phyloP scores from a whole-genome alignment of 345 rosid genomes.

The Hypericum androsaemum region DNA sequence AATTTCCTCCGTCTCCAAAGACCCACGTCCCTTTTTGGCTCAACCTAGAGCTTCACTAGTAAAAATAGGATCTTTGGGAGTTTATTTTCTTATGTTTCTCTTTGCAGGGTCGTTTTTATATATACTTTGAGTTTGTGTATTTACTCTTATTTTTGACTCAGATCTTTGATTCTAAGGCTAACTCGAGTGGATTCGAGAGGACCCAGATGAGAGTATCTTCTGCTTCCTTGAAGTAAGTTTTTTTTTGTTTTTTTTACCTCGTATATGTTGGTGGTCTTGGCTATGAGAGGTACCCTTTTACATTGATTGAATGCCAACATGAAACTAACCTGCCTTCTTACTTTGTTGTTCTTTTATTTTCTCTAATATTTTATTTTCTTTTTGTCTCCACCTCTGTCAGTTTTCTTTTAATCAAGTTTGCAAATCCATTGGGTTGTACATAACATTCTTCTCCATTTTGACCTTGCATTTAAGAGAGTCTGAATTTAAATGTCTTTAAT shows the following conservation, averaged over 20 bases:
- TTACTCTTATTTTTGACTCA: slow-evolving; percentile 10
- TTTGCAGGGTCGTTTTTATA: neutral
- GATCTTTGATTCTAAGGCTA: slow-evolving; percentile 24
- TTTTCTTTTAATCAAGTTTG: too few relatives aligned
- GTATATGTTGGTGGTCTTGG: slow-evolving; percentile 75
- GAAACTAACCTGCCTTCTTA: neutral
- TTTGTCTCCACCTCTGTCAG: too few relatives aligned
- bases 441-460: too few relatives aligned
- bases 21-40: neutral
- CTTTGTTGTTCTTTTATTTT: neutral
- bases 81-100: neutral
- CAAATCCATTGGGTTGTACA: too few relatives aligned
- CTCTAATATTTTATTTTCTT: neutral
- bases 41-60: neutral
- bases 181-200: slow-evolving; percentile 19
- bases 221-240: slow-evolving; percentile 29
- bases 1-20: slow-evolving; percentile 1
- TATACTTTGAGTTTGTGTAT: slow-evolving; percentile 6
- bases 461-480: too few relatives aligned
- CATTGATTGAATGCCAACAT: neutral
- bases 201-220: slow-evolving; percentile 22
- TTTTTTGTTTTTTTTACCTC: slow-evolving; percentile 47
- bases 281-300: slow-evolving; percentile 57
- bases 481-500: too few relatives aligned
- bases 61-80: neutral